Evolutionary conservation across 164 flowering plant genomes (phyloP).

Genomic region (Amborella trichopoda): DNA sequence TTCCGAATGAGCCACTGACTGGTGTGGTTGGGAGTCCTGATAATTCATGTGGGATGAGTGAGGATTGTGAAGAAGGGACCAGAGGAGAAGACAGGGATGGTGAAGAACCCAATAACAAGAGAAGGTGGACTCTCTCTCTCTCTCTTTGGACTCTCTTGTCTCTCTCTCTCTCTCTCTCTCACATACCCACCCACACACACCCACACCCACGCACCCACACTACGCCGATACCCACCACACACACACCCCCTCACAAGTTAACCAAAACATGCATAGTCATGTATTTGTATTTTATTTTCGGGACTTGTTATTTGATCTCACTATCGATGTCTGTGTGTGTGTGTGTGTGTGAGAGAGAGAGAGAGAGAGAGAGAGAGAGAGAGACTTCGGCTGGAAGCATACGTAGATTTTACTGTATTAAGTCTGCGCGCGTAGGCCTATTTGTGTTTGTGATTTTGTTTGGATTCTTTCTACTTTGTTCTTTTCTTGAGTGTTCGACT

Average conservation of each 20-base stretch:
- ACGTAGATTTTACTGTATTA: too few species aligned
- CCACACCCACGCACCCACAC: neutral
- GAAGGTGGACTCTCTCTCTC: conserved; percentile 35
- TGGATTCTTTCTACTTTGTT: neutral
- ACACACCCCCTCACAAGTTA: neutral
- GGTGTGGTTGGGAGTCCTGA: conserved; percentile 27
- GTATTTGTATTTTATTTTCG: neutral
- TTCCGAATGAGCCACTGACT: conserved; percentile 17
- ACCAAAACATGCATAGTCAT: neutral
- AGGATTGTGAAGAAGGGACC: conserved; percentile 50
- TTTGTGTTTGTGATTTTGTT: neutral
- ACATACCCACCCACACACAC: neutral
- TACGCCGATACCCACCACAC: neutral
- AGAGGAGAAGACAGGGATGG: conserved; percentile 36
- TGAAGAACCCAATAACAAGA: conserved; percentile 47
- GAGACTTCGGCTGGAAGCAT: too few species aligned
- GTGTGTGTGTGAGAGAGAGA: too few species aligned
- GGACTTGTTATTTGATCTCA: neutral
- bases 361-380: too few species aligned
- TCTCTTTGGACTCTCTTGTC: neutral
- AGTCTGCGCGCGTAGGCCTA: neutral
- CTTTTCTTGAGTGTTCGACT: neutral
- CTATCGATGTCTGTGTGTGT: neutral
- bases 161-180: neutral
- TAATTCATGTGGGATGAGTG: conserved; percentile 47